These are phyloP conservation scores for Tylopilus rubrobrunneus DNA, from an alignment of 768 basidiomycete genomes.

Conservation along the genomic window DNA sequence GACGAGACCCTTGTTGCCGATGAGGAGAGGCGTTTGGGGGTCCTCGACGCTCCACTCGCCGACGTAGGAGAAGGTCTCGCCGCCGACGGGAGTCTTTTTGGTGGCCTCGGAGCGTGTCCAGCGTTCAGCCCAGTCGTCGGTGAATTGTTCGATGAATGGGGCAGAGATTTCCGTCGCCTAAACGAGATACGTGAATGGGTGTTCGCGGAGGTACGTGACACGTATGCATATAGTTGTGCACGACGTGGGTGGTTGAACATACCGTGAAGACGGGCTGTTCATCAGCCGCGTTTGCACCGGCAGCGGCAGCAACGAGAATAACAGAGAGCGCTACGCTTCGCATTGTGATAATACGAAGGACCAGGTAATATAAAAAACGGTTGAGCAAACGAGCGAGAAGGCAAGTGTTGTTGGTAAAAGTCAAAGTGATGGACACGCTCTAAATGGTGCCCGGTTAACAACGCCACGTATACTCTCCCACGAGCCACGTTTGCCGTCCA, in stretches of 20 bases:
- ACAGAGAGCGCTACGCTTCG: slow-evolving; percentile 83
- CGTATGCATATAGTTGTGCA: slow-evolving; percentile 6
- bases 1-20: slow-evolving; percentile 88
- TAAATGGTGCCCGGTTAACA: slow-evolving; percentile 34
- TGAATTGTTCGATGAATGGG: slow-evolving; percentile 96
- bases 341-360: slow-evolving; percentile 72
- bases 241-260: slow-evolving; percentile 20
- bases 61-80: slow-evolving; percentile 96
- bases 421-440: slow-evolving; percentile 20
- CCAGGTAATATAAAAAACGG: slow-evolving; percentile 38
- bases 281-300: slow-evolving; percentile 56
- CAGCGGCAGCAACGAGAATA: slow-evolving; percentile 63
- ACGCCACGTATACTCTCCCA: slow-evolving; percentile 48
- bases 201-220: neutral
- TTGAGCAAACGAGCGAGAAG: slow-evolving; percentile 34
- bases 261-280: slow-evolving; percentile 72
- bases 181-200: slow-evolving; percentile 1
- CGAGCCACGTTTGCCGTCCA: slow-evolving; percentile 8
- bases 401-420: slow-evolving; percentile 24
- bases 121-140: slow-evolving; percentile 80
- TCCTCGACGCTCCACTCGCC: slow-evolving; percentile 97
- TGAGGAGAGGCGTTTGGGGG: slow-evolving; percentile 67
- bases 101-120: slow-evolving; percentile 98
- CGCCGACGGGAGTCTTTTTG: slow-evolving; percentile 94
- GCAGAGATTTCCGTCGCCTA: slow-evolving; percentile 79